These are phyloP conservation scores for Millerozyma acaciae DNA, from an alignment of 805 yeast species.

Conservation along the genomic window DNA sequence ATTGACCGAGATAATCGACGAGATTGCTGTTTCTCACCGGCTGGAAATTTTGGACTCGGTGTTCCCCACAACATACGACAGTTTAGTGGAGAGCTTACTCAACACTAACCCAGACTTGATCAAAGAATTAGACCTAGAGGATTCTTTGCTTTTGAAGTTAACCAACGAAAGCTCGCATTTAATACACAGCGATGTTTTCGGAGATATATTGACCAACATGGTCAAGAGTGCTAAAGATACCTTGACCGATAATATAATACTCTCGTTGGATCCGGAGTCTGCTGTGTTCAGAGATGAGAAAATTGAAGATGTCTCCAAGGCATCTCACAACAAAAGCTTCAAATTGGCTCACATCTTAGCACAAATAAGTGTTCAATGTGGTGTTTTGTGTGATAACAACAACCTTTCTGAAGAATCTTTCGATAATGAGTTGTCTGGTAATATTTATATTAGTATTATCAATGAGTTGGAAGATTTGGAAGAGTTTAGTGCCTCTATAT, in stretches of 20 bases:
- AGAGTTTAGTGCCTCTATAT: constrained; percentile 86
- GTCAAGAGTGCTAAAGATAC: constrained; percentile 33
- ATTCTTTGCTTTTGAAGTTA: constrained; percentile 35
- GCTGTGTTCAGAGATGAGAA: constrained; percentile 14
- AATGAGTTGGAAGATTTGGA: constrained; percentile 59
- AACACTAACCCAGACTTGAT: constrained; percentile 44
- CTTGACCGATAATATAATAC: constrained; percentile 29
- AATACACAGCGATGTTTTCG: constrained; percentile 30
- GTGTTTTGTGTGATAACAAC: constrained; percentile 45
- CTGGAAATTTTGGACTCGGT: constrained; percentile 19
- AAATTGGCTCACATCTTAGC: constrained; percentile 69
- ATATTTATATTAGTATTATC: constrained; percentile 32
- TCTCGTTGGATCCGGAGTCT: constrained; percentile 19
- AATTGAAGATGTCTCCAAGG: constrained; percentile 11
- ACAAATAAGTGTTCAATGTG: constrained; percentile 62
- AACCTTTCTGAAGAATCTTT: constrained; percentile 17
- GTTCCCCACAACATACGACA: constrained; percentile 37
- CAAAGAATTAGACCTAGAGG: constrained; percentile 32
- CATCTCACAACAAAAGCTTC: constrained; percentile 22
- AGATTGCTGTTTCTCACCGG: constrained; percentile 14
- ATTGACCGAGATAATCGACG: constrained; percentile 18
- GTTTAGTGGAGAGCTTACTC: constrained; percentile 44
- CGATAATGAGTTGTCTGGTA: constrained; percentile 26
- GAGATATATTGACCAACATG: constrained; percentile 28
- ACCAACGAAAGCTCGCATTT: constrained; percentile 45